Percentiles rank a stretch among this genome's conserved stretches.
Evolutionary conservation across 2,329 filamentous ascomycete genomes (phyloP).

Genomic region (Neonectria faginata): DNA sequence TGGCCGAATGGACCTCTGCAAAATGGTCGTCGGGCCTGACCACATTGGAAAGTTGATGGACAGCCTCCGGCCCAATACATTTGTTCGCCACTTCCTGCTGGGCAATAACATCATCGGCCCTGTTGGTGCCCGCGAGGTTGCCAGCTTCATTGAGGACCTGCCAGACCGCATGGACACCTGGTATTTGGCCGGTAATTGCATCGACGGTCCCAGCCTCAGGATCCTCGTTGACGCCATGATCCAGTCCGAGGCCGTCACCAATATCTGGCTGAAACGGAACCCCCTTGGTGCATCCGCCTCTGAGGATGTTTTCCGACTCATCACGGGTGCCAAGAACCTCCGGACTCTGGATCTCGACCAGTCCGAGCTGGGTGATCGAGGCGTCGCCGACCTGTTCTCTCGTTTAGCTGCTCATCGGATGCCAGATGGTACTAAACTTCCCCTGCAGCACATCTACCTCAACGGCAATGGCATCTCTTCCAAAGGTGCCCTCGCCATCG

Average conservation of each 20-base stretch:
- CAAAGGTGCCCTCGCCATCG: slow-evolving; percentile 47
- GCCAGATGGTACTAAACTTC: slow-evolving; percentile 44
- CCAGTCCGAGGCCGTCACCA: slow-evolving; percentile 57
- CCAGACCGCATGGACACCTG: slow-evolving; percentile 64
- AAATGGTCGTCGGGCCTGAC: slow-evolving; percentile 65
- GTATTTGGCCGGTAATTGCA: slow-evolving; percentile 67
- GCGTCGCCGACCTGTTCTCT: slow-evolving; percentile 58
- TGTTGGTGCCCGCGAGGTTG: slow-evolving; percentile 58
- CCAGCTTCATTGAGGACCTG: slow-evolving; percentile 57
- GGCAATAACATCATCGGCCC: slow-evolving; percentile 67
- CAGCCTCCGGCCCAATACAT: slow-evolving; percentile 59
- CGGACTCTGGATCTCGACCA: slow-evolving; percentile 66
- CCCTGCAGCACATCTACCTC: slow-evolving; percentile 53
- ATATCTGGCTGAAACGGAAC: slow-evolving; percentile 67
- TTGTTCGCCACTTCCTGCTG: slow-evolving; percentile 63
- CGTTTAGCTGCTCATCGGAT: slow-evolving; percentile 49
- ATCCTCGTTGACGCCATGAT: slow-evolving; percentile 59
- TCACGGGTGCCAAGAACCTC: slow-evolving; percentile 56
- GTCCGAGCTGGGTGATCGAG: slow-evolving; percentile 61
- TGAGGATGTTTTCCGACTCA: slow-evolving; percentile 56
- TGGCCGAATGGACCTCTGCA: slow-evolving; percentile 66
- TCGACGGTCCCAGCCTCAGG: slow-evolving; percentile 57
- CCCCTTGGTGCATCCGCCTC: slow-evolving; percentile 57
- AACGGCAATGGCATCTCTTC: slow-evolving; percentile 52
- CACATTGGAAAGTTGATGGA: slow-evolving; percentile 64